Evolutionary conservation across 2,329 filamentous ascomycete genomes (phyloP), one percentile per base, ranked within the genome.

Genomic region (Colletotrichum sojae): DNA sequence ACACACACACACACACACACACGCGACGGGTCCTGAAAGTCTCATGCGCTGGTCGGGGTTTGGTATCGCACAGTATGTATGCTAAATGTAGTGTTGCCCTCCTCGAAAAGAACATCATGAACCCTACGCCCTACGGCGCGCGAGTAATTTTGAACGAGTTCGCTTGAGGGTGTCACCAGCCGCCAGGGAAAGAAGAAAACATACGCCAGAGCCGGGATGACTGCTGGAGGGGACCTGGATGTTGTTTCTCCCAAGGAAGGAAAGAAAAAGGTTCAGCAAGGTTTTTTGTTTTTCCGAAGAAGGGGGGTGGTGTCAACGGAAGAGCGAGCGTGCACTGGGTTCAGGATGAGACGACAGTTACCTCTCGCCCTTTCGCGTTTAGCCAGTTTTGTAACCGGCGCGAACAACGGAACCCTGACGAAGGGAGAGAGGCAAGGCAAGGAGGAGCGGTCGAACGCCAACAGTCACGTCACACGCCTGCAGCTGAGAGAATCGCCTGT

Each of bases 371-470:
- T 54, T 53, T 62, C 59, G 59, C 49, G 59, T 62, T 31, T 25
- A 53, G 48, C 25, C 45, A 54, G 20, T 54, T 54, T 39, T 54
- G 22, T 54, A 54, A 54, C 59, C 46, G 39, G 20, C 59, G 59
- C 59, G 59, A 62, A 62, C 59, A 22, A 62, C 15, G 25, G 59
- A 62, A 54, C 49, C 59, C 40, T 62, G 59, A 62, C 49, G 22
- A 40, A 25, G 22, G 22, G 22, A 25, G 22, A 25, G 22, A 25
- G 22, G 22, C n/a, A 25, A 39, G 16, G 16, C 18, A 25, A 12
- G 49, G 36, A 16, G n/a, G 25, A 15, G 51, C 27, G 25, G 20
- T 39, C n/a, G 40, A 46, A 13, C 20, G 46, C 22, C 31, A 43
- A 40, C 27, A 10, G 39, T 40, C 31, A 43, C 48, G 49, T 53